Evolutionary conservation across 306 rosid genomes (phyloP).

Genomic region (Fragaria vesca): DNA sequence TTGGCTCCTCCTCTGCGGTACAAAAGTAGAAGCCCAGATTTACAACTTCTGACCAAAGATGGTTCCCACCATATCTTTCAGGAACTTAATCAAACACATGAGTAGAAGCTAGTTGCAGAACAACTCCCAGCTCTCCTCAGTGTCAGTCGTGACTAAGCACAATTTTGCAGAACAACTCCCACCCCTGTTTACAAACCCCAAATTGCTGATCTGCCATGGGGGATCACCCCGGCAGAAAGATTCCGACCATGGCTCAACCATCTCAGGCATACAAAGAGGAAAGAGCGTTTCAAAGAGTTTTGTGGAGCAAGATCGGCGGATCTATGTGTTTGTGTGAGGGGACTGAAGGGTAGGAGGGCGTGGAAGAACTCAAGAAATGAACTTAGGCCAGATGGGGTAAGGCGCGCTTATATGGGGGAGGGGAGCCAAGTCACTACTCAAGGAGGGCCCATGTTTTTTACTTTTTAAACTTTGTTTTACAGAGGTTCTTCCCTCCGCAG

Average conservation of each 20-base stretch:
- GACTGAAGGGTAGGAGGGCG: neutral
- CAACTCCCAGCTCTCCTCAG: conserved; percentile 27
- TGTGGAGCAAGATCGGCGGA: neutral
- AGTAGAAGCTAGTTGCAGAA: conserved; percentile 1
- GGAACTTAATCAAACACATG: neutral
- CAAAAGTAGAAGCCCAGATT: too few species aligned
- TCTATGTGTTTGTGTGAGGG: neutral
- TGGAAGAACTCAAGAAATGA: too few species aligned
- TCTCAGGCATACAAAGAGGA: neutral
- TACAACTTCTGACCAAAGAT: too few species aligned
- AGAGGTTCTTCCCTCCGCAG: too few species aligned
- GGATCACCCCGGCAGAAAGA: conserved; percentile 1
- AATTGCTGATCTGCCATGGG: neutral
- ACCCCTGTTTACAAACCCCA: conserved; percentile 15
- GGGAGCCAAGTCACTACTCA: too few species aligned
- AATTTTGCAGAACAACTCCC: conserved; percentile 27
- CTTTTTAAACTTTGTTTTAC: too few species aligned
- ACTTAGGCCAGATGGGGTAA: neutral
- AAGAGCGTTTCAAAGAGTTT: neutral
- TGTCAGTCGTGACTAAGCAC: rapidly evolving
- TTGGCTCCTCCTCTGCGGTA: too few species aligned
- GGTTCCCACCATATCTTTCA: too few species aligned
- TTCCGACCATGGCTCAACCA: conserved; percentile 5
- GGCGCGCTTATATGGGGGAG: too few species aligned
- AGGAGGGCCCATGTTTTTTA: too few species aligned